These are phyloP conservation scores for Neurospora intermedia DNA, from an alignment of 495 filamentous ascomycete genomes.

Conservation along the genomic window DNA sequence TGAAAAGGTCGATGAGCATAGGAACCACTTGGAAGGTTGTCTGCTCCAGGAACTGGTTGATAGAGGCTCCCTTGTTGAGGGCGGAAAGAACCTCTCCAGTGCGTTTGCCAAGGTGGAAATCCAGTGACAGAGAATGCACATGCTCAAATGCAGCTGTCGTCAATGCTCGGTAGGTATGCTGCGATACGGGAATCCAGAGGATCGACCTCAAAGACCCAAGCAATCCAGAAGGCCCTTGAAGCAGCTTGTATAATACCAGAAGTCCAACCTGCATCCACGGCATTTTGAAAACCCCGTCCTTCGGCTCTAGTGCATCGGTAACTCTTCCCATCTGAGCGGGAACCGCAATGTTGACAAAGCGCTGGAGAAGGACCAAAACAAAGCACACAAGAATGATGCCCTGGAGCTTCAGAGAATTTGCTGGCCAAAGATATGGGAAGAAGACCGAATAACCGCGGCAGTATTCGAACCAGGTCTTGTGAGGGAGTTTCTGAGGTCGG, in stretches of 20 bases:
- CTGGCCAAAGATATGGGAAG: constrained; percentile 91
- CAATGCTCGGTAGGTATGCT: constrained; percentile 91
- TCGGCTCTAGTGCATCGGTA: constrained; percentile 48
- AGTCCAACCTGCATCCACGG: constrained; percentile 49
- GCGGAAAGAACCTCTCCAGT: constrained; percentile 93
- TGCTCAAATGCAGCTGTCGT: constrained; percentile 95
- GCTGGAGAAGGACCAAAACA: constrained; percentile 60
- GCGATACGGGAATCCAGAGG: constrained; percentile 90
- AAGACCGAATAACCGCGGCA: constrained; percentile 77
- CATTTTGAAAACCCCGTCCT: constrained; percentile 3
- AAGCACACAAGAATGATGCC: constrained; percentile 71
- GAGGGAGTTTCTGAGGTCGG: constrained; percentile 35
- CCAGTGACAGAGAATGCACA: constrained; percentile 85
- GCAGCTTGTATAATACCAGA: constrained; percentile 69
- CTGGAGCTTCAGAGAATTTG: constrained; percentile 60
- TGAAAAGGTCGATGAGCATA: constrained; percentile 81
- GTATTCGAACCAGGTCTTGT: constrained; percentile 56
- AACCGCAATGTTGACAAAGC: constrained; percentile 70
- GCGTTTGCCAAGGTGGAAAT: constrained; percentile 94
- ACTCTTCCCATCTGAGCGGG: constrained; percentile 67
- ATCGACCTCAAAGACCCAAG: constrained; percentile 71
- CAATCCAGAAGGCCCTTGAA: constrained; percentile 81
- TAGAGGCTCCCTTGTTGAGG: constrained; percentile 87
- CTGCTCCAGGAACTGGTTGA: constrained; percentile 94
- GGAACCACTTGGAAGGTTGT: constrained; percentile 91